These are phyloP conservation scores for Beauveria pseudobassiana DNA, from an alignment of 2,329 filamentous ascomycete genomes.

Conservation along the genomic window DNA sequence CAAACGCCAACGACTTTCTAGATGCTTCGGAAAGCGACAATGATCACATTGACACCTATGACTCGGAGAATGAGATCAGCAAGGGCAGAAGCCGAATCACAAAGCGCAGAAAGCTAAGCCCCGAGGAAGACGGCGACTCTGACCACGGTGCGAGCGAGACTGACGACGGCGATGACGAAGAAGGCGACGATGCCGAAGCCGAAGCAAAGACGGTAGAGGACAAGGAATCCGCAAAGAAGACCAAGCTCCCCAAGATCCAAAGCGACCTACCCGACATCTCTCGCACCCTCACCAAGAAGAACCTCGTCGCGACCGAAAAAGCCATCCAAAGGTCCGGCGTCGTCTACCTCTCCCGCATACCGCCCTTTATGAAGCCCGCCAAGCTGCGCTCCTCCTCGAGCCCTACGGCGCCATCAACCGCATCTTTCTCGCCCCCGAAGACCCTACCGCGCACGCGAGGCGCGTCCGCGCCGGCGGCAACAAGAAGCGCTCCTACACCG, in stretches of 20 bases:
- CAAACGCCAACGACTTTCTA: constrained; percentile 66
- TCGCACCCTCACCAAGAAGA: constrained; percentile 56
- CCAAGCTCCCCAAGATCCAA: constrained; percentile 20
- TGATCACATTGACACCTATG: constrained; percentile 50
- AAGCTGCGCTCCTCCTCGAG: constrained; percentile 70
- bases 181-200: constrained; percentile 18
- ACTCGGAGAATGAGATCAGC: constrained; percentile 62
- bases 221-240: constrained; percentile 22
- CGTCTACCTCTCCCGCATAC: constrained; percentile 74
- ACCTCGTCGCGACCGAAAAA: constrained; percentile 56
- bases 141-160: constrained; percentile 19
- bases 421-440: constrained; percentile 73
- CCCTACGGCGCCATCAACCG: constrained; percentile 70
- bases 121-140: constrained; percentile 27
- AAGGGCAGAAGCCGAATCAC: constrained; percentile 54
- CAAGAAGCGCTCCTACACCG: constrained; percentile 73
- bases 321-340: constrained; percentile 69
- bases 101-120: constrained; percentile 57
- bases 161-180: constrained; percentile 17
- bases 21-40: constrained; percentile 52
- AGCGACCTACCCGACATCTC: constrained; percentile 39
- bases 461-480: constrained; percentile 70
- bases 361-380: constrained; percentile 80
- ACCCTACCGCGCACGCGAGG: constrained; percentile 55
- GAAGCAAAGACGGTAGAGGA: neutral